These are phyloP conservation scores for Yarrowia porcina DNA, from an alignment of 805 yeast genomes.

Conservation along the genomic window DNA sequence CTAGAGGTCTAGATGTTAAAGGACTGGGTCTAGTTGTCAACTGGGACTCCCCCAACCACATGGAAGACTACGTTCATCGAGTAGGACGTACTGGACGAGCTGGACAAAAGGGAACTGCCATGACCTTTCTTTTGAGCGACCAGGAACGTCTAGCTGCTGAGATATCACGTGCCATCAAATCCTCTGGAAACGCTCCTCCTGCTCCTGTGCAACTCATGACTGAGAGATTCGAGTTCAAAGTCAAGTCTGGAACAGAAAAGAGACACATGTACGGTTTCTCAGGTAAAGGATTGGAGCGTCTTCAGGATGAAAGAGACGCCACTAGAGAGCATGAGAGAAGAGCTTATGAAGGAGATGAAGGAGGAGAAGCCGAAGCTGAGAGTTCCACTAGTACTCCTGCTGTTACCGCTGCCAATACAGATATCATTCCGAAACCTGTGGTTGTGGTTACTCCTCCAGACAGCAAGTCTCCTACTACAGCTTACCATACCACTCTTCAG, in stretches of 20 bases:
- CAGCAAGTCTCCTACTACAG: slow-evolving; percentile 52
- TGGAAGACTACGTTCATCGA: slow-evolving; percentile 94
- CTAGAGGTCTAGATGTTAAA: slow-evolving; percentile 93
- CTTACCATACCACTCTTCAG: slow-evolving; percentile 64
- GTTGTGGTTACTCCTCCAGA: slow-evolving; percentile 51
- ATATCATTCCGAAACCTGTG: slow-evolving; percentile 11
- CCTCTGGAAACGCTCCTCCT: slow-evolving; percentile 57
- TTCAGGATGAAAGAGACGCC: slow-evolving; percentile 59
- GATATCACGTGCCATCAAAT: slow-evolving; percentile 61
- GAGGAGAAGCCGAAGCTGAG: slow-evolving; percentile 30
- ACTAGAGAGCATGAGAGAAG: slow-evolving; percentile 50
- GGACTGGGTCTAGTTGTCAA: slow-evolving; percentile 76
- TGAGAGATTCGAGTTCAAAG: slow-evolving; percentile 52
- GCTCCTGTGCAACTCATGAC: slow-evolving; percentile 51
- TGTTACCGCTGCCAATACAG: slow-evolving; percentile 29
- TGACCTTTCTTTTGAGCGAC: slow-evolving; percentile 62
- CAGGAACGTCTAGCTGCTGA: slow-evolving; percentile 68
- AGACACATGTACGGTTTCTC: slow-evolving; percentile 74
- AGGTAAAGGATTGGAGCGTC: slow-evolving; percentile 82
- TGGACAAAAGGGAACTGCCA: slow-evolving; percentile 67
- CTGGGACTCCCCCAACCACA: slow-evolving; percentile 76
- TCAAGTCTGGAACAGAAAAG: slow-evolving; percentile 63
- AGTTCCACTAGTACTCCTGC: slow-evolving; percentile 36
- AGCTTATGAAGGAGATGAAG: slow-evolving; percentile 46
- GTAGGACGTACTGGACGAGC: slow-evolving; percentile 97